Percentiles rank a stretch among this genome's conserved stretches.
phyloP scores from a whole-genome alignment of 140 eudicot genomes.

The Flaveria floridana region DNA sequence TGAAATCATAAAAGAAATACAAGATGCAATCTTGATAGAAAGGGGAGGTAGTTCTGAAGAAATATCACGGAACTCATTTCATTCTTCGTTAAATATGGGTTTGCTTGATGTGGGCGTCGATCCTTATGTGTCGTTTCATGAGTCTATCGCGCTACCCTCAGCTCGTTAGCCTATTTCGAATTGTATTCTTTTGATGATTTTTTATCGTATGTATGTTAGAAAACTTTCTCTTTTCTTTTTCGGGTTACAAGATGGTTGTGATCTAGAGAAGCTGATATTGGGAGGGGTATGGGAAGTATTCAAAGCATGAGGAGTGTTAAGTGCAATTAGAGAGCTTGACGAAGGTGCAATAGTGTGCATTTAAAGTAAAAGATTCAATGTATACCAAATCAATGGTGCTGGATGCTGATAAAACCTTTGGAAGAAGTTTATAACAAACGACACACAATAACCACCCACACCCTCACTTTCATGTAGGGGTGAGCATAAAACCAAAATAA shows the following conservation, averaged over 20 bases:
- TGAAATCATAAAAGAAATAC: slow-evolving; percentile 85
- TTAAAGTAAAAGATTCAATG: too few relatives aligned
- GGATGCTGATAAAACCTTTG: too few relatives aligned
- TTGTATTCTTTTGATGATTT: background rate
- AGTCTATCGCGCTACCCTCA: slow-evolving; percentile 40
- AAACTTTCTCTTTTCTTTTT: background rate
- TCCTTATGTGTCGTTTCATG: slow-evolving; percentile 69
- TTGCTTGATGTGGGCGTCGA: slow-evolving; percentile 63
- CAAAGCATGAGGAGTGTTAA: too few relatives aligned
- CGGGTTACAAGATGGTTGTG: background rate
- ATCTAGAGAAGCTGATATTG: background rate
- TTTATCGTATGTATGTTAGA: background rate
- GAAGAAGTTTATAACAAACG: too few relatives aligned
- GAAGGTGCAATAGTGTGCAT: too few relatives aligned
- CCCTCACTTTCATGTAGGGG: too few relatives aligned
- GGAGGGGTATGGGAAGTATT: too few relatives aligned
- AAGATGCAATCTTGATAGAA: slow-evolving; percentile 82
- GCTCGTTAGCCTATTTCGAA: slow-evolving; percentile 1
- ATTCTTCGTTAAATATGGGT: slow-evolving; percentile 44
- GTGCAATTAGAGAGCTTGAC: too few relatives aligned
- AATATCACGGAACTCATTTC: slow-evolving; percentile 58
- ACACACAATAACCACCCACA: too few relatives aligned
- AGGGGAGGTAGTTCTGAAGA: slow-evolving; percentile 82
- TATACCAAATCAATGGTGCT: too few relatives aligned
- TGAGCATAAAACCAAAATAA: too few relatives aligned